Base-by-base conservation (phyloP, 176 grass and related monocot species). In the Carex cristatella region DNA sequence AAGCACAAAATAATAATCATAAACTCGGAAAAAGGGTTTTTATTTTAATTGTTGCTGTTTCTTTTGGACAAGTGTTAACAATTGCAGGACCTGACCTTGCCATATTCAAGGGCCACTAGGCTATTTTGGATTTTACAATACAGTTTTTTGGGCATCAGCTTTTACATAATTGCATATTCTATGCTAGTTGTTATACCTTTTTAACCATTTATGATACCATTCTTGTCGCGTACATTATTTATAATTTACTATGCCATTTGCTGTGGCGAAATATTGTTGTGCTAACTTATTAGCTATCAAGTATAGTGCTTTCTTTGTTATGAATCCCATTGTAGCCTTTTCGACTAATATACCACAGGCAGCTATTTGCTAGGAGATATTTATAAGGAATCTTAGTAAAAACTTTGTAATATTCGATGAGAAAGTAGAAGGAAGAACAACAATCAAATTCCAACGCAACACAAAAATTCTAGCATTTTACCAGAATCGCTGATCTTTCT, bases 401-500 rank as follows among this genome's bases (percentile, higher is more conserved):
- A 8, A 23, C 8, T 56, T 7, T 12, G 74, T 56, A 78, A 32
- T 16, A 7, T 15, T 56, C 56, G 30, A 79, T 18, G 12, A 78
- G 2, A 55, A 57, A 16, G 12, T 33, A 78, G 51, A 30, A 27
- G 1, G 1, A 61, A 65, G 30, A 65, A 32, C 3, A 55, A 15
- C 30, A 75, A 53, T 8, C 7, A 4, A 74, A 51, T 35, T 57
- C 53, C 11, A 79, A 79, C 35, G 6, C 28, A 33, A 56, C 30
- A 57, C 49, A 56, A 9, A 56, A 57, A 44, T 71, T 87, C 86
- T 84, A 85, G 66, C 81, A 48, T 48, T 70, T 73, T 92, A 96
- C 97, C 97, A 78, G 91, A 56, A 88, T 96, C 84, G 79, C 91
- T 99, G 87, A 99, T 92, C 76, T 99, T 99, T 87, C 97, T 96